Percentiles rank a stretch among this genome's conserved stretches.
These are phyloP conservation scores for Daldinia bambusicola DNA, from an alignment of 495 filamentous ascomycete genomes.

Conservation along the genomic window DNA sequence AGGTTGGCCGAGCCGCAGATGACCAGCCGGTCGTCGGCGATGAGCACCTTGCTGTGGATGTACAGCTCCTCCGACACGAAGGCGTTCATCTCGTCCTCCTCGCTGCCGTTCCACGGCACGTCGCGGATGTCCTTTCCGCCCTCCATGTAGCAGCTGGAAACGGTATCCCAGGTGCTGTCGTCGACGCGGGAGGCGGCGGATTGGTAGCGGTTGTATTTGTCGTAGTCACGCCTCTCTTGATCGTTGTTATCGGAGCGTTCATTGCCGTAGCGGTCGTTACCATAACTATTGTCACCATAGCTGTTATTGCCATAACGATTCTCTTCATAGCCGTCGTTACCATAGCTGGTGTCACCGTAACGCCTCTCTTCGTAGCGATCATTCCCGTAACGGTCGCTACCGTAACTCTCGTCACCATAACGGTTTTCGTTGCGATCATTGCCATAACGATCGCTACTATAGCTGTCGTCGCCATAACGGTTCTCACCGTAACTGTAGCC, in stretches of 20 bases:
- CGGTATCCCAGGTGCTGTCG: slow-evolving; percentile 74
- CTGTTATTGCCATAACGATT: too few relatives aligned
- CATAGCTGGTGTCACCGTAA: too few relatives aligned
- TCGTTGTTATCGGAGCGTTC: too few relatives aligned
- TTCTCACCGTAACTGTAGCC: slow-evolving; percentile 39
- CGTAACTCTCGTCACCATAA: too few relatives aligned
- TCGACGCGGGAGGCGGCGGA: slow-evolving; percentile 65
- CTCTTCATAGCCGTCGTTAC: too few relatives aligned
- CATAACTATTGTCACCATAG: too few relatives aligned
- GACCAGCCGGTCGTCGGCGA: slow-evolving; percentile 88
- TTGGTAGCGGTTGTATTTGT: slow-evolving; percentile 69
- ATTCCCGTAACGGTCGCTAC: too few relatives aligned
- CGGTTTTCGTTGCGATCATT: too few relatives aligned
- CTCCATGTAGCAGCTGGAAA: slow-evolving; percentile 87
- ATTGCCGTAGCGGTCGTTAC: too few relatives aligned
- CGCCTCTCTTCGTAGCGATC: too few relatives aligned
- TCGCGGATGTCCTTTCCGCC: slow-evolving; percentile 76
- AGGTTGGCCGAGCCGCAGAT: slow-evolving; percentile 94
- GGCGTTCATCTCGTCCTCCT: slow-evolving; percentile 81
- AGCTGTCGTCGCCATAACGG: slow-evolving; percentile 1
- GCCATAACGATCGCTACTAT: too few relatives aligned
- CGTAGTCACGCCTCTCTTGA: too few relatives aligned
- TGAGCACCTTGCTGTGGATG: slow-evolving; percentile 91
- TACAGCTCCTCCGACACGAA: slow-evolving; percentile 96
- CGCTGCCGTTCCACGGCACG: slow-evolving; percentile 81